Evolutionary conservation across 2,329 filamentous ascomycete genomes (phyloP), one percentile per base, ranked within the genome.

Genomic region (Trichoderma sp.): DNA sequence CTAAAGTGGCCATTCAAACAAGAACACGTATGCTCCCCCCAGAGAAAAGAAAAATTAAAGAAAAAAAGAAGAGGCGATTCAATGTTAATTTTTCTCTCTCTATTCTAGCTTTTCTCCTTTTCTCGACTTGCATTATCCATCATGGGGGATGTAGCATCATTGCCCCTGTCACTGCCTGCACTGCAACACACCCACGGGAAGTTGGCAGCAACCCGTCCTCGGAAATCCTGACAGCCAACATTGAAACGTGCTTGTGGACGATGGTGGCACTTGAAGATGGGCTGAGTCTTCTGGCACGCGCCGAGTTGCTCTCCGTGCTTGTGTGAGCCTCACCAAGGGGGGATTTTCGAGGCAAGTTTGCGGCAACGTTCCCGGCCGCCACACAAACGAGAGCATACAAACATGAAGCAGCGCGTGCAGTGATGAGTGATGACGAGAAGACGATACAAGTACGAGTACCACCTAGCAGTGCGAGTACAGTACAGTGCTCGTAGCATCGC

Each of bases 131-230:
- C 34, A 58, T 21, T 24, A 68, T 36, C 53, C 34, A 43, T 32
- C 65, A 43, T 39, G 39, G 39, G 14, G 53, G 43, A 51, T 43
- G 43, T 34, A 30, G 62, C 30, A 64, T 51, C 43, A 12, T 39
- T 69, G 66, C 56, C 66, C 53, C 36, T 34, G 66, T 53, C 57
- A 12, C 36, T 28, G 57, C 66, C 57, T 62, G 66, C 66, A 70
- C 39, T 70, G 66, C 47, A 70, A 70, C 66, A 61, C 66, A 70
- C 66, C 56, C 26, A 8, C 57, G 36, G 66, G 28, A 62, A 58
- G 32, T n/a, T 34, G 53, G 36, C 47, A 26, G 43, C 43, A 51
- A 11, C 43, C 43, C 43, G 43, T 51, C 28, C 26, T 51, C 7
- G 34, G 32, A 18, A 18, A 21, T 24, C 34, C 28, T 47, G 26